phyloP scores from a whole-genome alignment of 257 asterid genomes.

The Fraxinus pennsylvanica region DNA sequence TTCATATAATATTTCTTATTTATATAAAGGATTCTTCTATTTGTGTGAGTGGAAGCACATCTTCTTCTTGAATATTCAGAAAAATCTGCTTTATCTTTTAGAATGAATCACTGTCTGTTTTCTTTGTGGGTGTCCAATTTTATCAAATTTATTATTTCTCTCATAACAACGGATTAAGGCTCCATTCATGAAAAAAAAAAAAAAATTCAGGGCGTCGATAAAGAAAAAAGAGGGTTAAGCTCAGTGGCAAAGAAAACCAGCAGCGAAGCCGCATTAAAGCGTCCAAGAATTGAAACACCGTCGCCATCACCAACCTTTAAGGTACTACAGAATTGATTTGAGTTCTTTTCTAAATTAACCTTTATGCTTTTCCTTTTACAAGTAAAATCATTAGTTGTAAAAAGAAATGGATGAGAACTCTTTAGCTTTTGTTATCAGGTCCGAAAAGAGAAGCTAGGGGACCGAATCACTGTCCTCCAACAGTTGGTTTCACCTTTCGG shows the following conservation, averaged over 20 bases:
- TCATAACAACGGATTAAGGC: background rate
- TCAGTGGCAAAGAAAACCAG: slow-evolving; percentile 35
- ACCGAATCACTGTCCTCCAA: slow-evolving; percentile 61
- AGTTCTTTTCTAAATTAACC: slow-evolving; percentile 14
- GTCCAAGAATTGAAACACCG: slow-evolving; percentile 64
- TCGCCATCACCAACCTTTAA: slow-evolving; percentile 77
- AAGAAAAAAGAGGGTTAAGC: slow-evolving; percentile 27
- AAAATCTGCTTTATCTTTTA: too few relatives aligned
- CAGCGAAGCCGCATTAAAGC: slow-evolving; percentile 46
- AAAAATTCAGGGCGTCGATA: slow-evolving; percentile 35
- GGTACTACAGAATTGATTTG: slow-evolving; percentile 33
- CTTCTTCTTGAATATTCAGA: background rate
- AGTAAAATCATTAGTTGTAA: background rate
- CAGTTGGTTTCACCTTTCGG: slow-evolving; percentile 59
- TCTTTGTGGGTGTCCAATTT: background rate
- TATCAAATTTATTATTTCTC: background rate
- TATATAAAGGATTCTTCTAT: too few relatives aligned
- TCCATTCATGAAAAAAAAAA: background rate
- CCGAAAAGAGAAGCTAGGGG: slow-evolving; percentile 61
- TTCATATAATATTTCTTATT: too few relatives aligned
- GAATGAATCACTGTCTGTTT: background rate
- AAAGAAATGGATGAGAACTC: slow-evolving; percentile 10
- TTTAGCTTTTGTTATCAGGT: slow-evolving; percentile 35
- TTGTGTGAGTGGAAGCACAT: background rate
- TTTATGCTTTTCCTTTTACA: background rate